phyloP scores from a whole-genome alignment of 352 stramenopile genomes.

The Discostella stelligera region DNA sequence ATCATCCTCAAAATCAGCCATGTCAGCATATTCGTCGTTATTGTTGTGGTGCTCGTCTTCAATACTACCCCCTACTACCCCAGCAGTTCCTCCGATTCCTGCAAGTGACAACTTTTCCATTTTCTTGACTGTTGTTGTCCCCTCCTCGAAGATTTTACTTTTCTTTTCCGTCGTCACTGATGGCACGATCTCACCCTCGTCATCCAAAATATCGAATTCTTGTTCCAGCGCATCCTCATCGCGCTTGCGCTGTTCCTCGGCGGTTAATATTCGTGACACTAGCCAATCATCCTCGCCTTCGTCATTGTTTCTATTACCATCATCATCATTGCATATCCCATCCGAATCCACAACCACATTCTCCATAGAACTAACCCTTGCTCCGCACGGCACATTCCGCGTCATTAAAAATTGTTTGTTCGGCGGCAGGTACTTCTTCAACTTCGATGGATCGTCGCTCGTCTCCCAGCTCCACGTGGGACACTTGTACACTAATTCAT shows the following conservation, averaged over 20 bases:
- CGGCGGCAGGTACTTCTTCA: conserved; percentile 70
- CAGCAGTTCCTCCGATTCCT: not conserved
- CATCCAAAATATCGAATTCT: conserved; percentile 76
- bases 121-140: not conserved
- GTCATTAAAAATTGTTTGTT: conserved; percentile 85
- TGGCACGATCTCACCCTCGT: conserved; percentile 52
- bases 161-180: conserved; percentile 33
- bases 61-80: not conserved
- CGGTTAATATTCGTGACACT: conserved; percentile 84
- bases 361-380: conserved; percentile 66
- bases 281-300: conserved; percentile 85
- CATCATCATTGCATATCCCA: conserved; percentile 8
- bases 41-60: conserved; percentile 16
- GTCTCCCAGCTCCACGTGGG: conserved; percentile 91
- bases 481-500: conserved; percentile 95
- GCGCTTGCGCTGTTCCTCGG: conserved; percentile 46
- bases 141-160: too few relatives aligned
- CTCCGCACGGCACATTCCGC: conserved; percentile 85
- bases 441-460: conserved; percentile 48
- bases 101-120: not conserved
- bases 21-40: conserved; percentile 82
- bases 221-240: conserved; percentile 59
- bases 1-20: conserved; percentile 87
- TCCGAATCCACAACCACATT: conserved; percentile 31
- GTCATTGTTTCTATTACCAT: not conserved